phyloP scores from a whole-genome alignment of 2,329 filamentous ascomycete genomes.

The Lasiodiplodia hormozganensis region DNA sequence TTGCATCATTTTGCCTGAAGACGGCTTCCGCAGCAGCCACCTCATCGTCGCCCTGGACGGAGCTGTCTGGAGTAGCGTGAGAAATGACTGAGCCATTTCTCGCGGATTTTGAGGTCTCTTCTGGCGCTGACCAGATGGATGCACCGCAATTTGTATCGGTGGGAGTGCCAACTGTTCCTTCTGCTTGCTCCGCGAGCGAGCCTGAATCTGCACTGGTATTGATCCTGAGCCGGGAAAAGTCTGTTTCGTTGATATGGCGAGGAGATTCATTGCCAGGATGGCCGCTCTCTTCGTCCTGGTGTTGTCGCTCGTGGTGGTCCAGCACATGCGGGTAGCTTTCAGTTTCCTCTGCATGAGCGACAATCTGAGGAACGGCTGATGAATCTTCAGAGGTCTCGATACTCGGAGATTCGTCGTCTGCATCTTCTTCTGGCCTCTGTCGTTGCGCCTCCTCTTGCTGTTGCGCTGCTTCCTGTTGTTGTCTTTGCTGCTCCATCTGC shows the following conservation, averaged over 20 bases:
- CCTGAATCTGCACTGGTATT: background rate
- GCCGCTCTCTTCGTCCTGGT: background rate
- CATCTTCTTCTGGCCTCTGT: background rate
- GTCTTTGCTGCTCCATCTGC: slow-evolving; percentile 8
- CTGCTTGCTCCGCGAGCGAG: background rate
- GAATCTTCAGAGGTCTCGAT: background rate
- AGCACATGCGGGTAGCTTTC: background rate
- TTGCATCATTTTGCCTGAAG: slow-evolving; percentile 3
- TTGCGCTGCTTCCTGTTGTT: background rate
- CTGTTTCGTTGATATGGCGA: background rate
- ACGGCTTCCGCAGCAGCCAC: slow-evolving; percentile 3
- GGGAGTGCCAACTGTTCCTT: slow-evolving; percentile 1
- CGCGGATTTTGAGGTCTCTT: background rate
- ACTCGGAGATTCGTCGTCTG: background rate
- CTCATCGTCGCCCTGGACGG: slow-evolving; percentile 17
- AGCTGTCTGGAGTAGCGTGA: slow-evolving; percentile 18
- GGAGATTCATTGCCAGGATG: background rate
- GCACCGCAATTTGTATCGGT: slow-evolving; percentile 11
- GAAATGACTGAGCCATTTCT: background rate
- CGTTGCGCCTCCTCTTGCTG: background rate
- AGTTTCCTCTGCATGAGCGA: background rate
- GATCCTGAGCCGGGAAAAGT: background rate
- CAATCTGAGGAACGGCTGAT: background rate
- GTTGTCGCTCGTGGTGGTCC: background rate
- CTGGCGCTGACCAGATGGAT: slow-evolving; percentile 21